Evolutionary conservation across 345 rosid species (phyloP), one percentile per base, ranked within the genome.

Genomic region (Salix suchowensis): DNA sequence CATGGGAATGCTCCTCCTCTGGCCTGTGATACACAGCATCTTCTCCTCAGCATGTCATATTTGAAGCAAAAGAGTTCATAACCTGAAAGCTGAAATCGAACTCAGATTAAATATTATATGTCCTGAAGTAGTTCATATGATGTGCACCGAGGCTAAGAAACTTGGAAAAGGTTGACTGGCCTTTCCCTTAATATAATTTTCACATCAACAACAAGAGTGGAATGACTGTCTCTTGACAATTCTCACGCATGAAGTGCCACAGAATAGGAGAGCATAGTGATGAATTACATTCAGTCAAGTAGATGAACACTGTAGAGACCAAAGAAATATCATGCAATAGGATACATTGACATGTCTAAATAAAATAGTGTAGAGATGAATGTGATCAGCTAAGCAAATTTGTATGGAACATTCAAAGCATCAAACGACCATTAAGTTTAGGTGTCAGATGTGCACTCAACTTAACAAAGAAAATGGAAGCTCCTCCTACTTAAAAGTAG

Each of bases 1-100:
- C 79, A 62, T 74, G 66, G 10, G 21, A 52, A 61, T 32, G 52
- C 64, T 4, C 66, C n/a, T 21, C 55, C 60, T 18, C 68, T 48
- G 54, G 66, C 68, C 67, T 28, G 68, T 54, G 66, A 73, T 72
- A 68, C 71, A 69, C 58, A 19, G 62, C 81, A 80, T 74, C 84
- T 76, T 76, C 68, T 80, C 87, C 88, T 80, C 84, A 72, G 79
- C 85, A 80, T 76, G 80, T 83, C 88, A 83, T 83, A 60, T 85
- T 81, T 78, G 86, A 74, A 78, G 88, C 77, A 76, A 75, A 15
- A 1, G 46, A 66, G 44, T 75, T 70, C 72, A 78, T 73, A 71
- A 67, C 81, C 85, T 78, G 82, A 81, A 75, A 83, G 66, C n/a
- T 64, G 46, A 32, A 72, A 68, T 37, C 36, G 1, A 61, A 69